Conservation (phyloP, 2,329 filamentous ascomycete genomes). For the Calonectria pauciramosa region DNA sequence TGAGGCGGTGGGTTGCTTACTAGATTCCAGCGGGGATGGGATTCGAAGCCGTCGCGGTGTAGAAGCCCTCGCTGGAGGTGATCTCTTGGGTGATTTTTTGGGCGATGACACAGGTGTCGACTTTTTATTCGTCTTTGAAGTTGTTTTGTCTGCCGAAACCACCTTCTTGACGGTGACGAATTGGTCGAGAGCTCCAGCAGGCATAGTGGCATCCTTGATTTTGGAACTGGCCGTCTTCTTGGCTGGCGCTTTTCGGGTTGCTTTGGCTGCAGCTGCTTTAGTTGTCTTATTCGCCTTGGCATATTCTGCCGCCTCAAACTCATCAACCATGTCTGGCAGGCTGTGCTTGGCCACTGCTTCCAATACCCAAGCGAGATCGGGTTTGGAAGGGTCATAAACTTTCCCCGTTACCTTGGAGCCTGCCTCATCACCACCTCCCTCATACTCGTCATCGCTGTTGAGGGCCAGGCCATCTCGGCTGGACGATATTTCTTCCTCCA, state of each 20-base stretch:
- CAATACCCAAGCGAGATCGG: slow-evolving; percentile 53
- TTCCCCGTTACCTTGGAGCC: slow-evolving; percentile 33
- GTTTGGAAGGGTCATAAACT: slow-evolving; percentile 28
- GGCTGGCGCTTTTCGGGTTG: slow-evolving; percentile 39
- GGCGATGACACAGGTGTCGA: background rate
- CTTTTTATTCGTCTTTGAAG: slow-evolving; percentile 21
- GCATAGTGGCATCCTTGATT: slow-evolving; percentile 36
- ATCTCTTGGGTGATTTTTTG: background rate
- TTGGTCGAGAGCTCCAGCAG: slow-evolving; percentile 54
- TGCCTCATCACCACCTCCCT: slow-evolving; percentile 52
- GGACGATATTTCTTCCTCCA: slow-evolving; percentile 69
- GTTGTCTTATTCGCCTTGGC: slow-evolving; percentile 41
- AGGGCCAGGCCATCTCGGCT: slow-evolving; percentile 69
- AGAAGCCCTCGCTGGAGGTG: slow-evolving; percentile 16
- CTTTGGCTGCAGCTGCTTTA: slow-evolving; percentile 42
- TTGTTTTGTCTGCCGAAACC: slow-evolving; percentile 21
- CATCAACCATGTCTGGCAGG: slow-evolving; percentile 42
- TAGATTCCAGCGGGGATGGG: slow-evolving; percentile 46
- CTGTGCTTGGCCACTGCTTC: slow-evolving; percentile 50
- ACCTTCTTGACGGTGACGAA: slow-evolving; percentile 59
- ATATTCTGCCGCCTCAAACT: slow-evolving; percentile 45
- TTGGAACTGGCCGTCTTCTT: slow-evolving; percentile 38
- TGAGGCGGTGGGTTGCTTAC: slow-evolving; percentile 53
- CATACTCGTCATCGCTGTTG: slow-evolving; percentile 77
- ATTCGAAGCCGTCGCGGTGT: slow-evolving; percentile 38